A percentile compares a stretch with the other conserved stretches of the same genome.
Conservation (phyloP, 2,329 filamentous ascomycete species). For the Aspergillus ochraceoroseus region DNA sequence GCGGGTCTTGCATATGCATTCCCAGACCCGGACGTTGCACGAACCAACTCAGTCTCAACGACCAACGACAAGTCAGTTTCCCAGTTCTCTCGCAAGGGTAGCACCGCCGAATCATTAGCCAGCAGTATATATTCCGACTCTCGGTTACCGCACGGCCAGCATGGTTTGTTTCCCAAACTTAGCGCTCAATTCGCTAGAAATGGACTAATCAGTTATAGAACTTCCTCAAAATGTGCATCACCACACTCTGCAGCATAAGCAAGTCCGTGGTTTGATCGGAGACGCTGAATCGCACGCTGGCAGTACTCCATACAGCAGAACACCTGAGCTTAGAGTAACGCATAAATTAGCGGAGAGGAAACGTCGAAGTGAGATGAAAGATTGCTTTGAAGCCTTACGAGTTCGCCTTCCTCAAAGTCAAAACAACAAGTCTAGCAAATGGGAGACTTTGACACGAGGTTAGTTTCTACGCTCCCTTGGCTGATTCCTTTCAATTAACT, state of each 20-base stretch:
- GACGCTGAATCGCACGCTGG: constrained; percentile 42
- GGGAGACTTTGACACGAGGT: constrained; percentile 49
- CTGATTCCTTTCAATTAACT: constrained; percentile 5
- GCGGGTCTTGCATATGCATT: constrained; percentile 50
- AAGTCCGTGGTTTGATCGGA: constrained; percentile 46
- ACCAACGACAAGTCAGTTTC: constrained; percentile 31
- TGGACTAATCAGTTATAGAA: constrained; percentile 31
- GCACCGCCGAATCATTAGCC: constrained; percentile 45
- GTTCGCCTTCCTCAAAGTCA: constrained; percentile 44
- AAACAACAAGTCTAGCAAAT: constrained; percentile 51
- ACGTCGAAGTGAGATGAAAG: constrained; percentile 51
- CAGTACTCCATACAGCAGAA: constrained; percentile 47
- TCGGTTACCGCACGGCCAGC: constrained; percentile 45
- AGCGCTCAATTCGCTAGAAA: neutral
- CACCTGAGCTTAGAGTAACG: constrained; percentile 47
- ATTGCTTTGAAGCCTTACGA: constrained; percentile 47
- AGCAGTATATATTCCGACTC: constrained; percentile 47
- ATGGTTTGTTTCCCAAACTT: constrained; percentile 37
- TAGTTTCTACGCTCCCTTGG: constrained; percentile 6
- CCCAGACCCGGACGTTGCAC: constrained; percentile 45
- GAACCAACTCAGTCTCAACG: constrained; percentile 37
- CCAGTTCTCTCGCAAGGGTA: constrained; percentile 44
- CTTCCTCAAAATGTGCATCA: constrained; percentile 47
- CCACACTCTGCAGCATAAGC: constrained; percentile 47
- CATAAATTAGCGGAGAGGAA: constrained; percentile 50